Base-by-base conservation (phyloP, 2,329 filamentous ascomycete genomes). In the Ceratocystis cacaofunesta region DNA sequence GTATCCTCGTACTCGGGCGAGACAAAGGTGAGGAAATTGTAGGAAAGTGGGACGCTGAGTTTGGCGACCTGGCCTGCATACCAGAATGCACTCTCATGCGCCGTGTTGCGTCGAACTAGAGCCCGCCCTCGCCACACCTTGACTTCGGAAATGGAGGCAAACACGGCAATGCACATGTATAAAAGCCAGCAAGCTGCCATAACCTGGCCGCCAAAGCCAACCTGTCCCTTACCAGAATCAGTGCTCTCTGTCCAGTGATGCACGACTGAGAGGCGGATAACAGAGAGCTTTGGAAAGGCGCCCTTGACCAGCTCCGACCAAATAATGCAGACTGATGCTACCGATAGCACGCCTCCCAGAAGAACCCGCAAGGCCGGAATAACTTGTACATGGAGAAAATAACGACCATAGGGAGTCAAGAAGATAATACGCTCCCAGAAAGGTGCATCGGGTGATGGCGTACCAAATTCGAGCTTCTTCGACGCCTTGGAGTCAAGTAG, bases 121-220 rank as follows among this genome's bases (percentile, higher is more conserved):
- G 94, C 92, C 43, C 94, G 85, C 61, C 95, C 94, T 66, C 94
- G 89, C 94, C 94, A 99, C n/a, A 96, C 91, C 72, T 94, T 95
- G 70, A 96, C 90, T 72, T 96, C 90, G 15, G 87, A 90, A 72
- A 99, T 86, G 6, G 91, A 92, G 66, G 85, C 88, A 62, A 97
- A 82, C 4, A 94, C 90, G 60, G 91, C 91, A 15, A 88, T 81
- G 74, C 89, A 95, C 94, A 99, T 99, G 78, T 99, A 99, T 66
- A 92, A 80, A 68, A 99, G 86, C 94, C 94, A 99, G 15, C 85
- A 78, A 1, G 90, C 86, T 0, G 92, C 89, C 61, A 92, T 87
- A 57, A 91, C 74, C 73, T 99, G 94, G 3, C 91, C 90, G 1
- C 86, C 87, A 70, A 97, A 91, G 19, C 90, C 90, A 68, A 97